Evolutionary conservation across 768 basidiomycete genomes (phyloP), one percentile per base, ranked within the genome.

Genomic region (Hortiboletus flavorubellus): DNA sequence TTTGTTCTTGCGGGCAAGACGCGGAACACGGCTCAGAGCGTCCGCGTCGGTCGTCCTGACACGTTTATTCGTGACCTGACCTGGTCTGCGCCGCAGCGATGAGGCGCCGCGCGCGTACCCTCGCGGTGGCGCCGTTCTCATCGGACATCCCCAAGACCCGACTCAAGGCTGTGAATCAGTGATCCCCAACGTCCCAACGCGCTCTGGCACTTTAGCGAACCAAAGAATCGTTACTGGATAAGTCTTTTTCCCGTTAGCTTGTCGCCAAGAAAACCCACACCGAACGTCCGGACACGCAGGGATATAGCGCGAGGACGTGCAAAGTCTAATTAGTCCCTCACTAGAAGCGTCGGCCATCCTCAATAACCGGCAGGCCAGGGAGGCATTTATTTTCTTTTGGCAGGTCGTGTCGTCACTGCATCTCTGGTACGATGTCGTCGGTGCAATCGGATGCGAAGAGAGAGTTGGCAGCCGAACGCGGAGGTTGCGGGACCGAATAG

Each of bases 41-140:
- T 49, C 30, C 16, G 45, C 44, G 59, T 65, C 59, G 62, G 59
- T 39, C 35, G 10, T 55, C 53, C 7, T 41, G 55, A 56, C 61
- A 61, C 65, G 65, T 65, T 56, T 44, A 10, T 50, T 47, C 14
- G n/a, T 21, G 64, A 53, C 4, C 46, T 11, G n/a, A 26, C 15
- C 3, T 12, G 42, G 35, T 21, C 33, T 42, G 51, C 56, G 34
- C 49, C 46, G 52, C 52, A 51, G 60, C 39, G 8, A 39, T 35
- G 18, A 14, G 23, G 33, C 43, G 41, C 49, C 50, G 37, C 39
- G 33, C 46, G 26, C 26, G 26, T 26, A 26, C 26, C 26, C 26
- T 4, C 2, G 2, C 53, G 49, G 53, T 34, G 37, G 46, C 53
- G 55, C 33, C 30, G 12, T 43, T n/a, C 5, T 46, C 30, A 6